Base-by-base conservation (phyloP, 164 flowering plant species). In the Vitis amurensis region DNA sequence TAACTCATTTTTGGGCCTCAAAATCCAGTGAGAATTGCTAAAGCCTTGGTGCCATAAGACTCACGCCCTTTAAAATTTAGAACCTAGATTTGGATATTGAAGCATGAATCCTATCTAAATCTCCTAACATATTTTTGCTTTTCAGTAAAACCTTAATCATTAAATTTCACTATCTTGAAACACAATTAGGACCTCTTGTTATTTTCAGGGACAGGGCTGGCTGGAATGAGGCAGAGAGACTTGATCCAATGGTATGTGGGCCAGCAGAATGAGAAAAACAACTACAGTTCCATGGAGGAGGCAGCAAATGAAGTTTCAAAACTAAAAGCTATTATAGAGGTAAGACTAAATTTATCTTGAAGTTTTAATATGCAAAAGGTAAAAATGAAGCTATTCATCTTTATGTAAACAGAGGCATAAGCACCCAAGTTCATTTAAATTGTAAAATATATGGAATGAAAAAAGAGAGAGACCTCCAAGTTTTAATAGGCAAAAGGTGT, bases 161-260 rank as follows among this genome's bases (percentile, higher is more conserved):
- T 31, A 11, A 30, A 51, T 50, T 3, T 50, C 44, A 27, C 47
- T 8, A 2, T 68, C 52, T 30, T 55, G 30, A 55, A 64, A 57
- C 12, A 56, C 15, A 23, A 50, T 29, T 59, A 50, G 50, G 47
- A 6, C 13, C 63, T 13, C 29, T 14, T 11, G 8, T 17, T 53
- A 55, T 65, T 67, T 85, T 47, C 81, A 91, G 99, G 93, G 69
- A 77, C 78, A 49, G 97, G 88, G 12, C 75, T 95, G 74, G 89
- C 91, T 73, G 99, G 99, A 64, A 91, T 93, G 94, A 88, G 90
- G 78, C 99, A 95, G 79, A 80, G 79, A 58, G 99, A 95, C 71
- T 80, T 95, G 76, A 95, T 93, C 59, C 76, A 81, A 59, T 93
- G 94, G 97, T 93, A 93, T 59, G 81, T 91, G n/a, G 74, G 69